Evolutionary conservation across 768 basidiomycete species (phyloP), one percentile per base, ranked within the genome.

Genomic region (Tulasnella sp.): DNA sequence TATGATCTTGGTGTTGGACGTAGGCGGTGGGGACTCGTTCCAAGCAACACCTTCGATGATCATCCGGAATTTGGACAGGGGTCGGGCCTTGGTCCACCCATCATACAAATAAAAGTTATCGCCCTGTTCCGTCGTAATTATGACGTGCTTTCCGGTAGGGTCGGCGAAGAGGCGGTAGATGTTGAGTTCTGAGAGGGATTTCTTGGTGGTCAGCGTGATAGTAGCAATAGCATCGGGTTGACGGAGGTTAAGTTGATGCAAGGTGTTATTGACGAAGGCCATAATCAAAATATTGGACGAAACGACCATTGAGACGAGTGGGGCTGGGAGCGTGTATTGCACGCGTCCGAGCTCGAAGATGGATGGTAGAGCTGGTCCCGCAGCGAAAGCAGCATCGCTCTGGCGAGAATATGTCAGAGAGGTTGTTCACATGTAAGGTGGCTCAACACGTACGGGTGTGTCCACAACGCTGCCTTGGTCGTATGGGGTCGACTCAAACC

Each of bases 41-140:
- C 94, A 98, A 0, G 88, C 88, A 37, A 98, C 74, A 61, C 87
- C 84, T 68, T 93, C 88, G 62, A 98, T 84, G 65, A 87, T 76
- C 74, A 89, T 82, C 67, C 87, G 84, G 69, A 92, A 84, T 6
- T 74, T 72, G 65, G 87, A 84, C 52, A 98, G 73, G 41, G 77
- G 83, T 41, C 80, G 77, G 0, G 89, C 84, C 64, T 91, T 88
- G 72, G 85, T 86, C 80, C 83, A 84, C 7, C 78, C 76, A 52
- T 78, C 75, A 65, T 81, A 91, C 3, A 92, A 71, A 66, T 98
- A 97, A 82, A 87, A 97, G 60, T 89, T 93, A 66, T 99, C 93
- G 49, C 91, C 91, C 64, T 89, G 81, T 11, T 72, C 73, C 7
- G 91, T 92, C 0, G 89, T 87, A 52, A 94, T 75, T 39, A 98